Conservation (phyloP, 2,329 filamentous ascomycete species). For the Fusarium buharicum region DNA sequence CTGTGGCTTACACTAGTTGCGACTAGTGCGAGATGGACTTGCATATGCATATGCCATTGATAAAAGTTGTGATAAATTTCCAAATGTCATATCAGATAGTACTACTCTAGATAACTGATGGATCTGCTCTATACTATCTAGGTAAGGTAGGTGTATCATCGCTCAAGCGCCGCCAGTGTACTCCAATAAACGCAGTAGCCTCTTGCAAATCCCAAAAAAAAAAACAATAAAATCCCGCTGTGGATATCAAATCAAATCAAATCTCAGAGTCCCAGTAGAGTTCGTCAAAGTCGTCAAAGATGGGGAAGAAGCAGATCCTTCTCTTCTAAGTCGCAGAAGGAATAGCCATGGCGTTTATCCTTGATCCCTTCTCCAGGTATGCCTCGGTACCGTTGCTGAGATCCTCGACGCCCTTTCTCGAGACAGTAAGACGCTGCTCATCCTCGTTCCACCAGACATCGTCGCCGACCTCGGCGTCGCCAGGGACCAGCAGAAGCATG, state of each 20-base stretch:
- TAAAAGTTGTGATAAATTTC: conserved; percentile 28
- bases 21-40: neutral
- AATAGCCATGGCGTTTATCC: conserved; percentile 38
- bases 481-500: conserved; percentile 45
- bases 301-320: neutral
- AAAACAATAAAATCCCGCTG: conserved; percentile 25
- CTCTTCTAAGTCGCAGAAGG: conserved; percentile 37
- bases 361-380: conserved; percentile 39
- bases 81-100: conserved; percentile 29
- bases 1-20: too few species aligned
- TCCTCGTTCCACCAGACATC: conserved; percentile 42
- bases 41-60: conserved; percentile 19
- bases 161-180: conserved; percentile 28
- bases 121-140: conserved; percentile 22
- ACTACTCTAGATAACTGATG: conserved; percentile 16
- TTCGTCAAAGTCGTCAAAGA: conserved; percentile 21
- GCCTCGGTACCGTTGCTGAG: conserved; percentile 30
- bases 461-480: conserved; percentile 44
- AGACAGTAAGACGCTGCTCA: conserved; percentile 34
- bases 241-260: conserved; percentile 28
- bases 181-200: conserved; percentile 19
- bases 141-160: conserved; percentile 12
- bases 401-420: conserved; percentile 35
- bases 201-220: conserved; percentile 14
- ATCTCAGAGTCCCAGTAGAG: conserved; percentile 7